These are phyloP conservation scores for Larix kaempferi DNA, from an alignment of 75 land plant species.

Conservation along the genomic window DNA sequence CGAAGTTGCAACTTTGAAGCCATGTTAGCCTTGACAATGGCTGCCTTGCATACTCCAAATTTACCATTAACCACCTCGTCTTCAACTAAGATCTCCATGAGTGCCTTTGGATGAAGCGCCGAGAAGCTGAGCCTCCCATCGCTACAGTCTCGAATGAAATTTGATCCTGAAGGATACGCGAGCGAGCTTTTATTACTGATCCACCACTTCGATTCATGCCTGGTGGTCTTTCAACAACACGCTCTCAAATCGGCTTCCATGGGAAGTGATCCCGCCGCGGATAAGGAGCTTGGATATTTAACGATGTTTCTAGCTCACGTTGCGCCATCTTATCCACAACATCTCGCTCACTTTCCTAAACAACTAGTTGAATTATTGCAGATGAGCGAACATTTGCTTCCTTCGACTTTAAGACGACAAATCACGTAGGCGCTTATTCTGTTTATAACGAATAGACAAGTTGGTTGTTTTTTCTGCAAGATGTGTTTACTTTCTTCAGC, in stretches of 20 bases:
- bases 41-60: not conserved
- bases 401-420: conserved; percentile 52
- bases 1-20: too few relatives aligned
- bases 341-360: conserved; percentile 50
- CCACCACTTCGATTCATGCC: conserved; percentile 75
- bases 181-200: conserved; percentile 65
- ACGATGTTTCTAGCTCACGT: conserved; percentile 84
- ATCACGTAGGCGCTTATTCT: conserved; percentile 77
- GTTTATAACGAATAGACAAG: conserved; percentile 85
- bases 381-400: conserved; percentile 40
- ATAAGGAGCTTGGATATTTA: conserved; percentile 75
- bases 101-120: conserved; percentile 32
- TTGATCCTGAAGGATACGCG: conserved; percentile 80
- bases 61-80: too few relatives aligned
- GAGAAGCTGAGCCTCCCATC: conserved; percentile 53
- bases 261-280: conserved; percentile 39
- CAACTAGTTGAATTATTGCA: conserved; percentile 54
- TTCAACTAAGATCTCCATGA: not conserved
- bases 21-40: not conserved
- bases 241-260: conserved; percentile 36
- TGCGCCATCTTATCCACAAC: conserved; percentile 60
- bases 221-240: conserved; percentile 65
- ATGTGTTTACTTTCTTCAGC: conserved; percentile 2
- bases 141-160: conserved; percentile 81
- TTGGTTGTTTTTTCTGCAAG: conserved; percentile 8